Base-by-base conservation (phyloP, 805 yeast species). In the Cyberlindnera mrakii region DNA sequence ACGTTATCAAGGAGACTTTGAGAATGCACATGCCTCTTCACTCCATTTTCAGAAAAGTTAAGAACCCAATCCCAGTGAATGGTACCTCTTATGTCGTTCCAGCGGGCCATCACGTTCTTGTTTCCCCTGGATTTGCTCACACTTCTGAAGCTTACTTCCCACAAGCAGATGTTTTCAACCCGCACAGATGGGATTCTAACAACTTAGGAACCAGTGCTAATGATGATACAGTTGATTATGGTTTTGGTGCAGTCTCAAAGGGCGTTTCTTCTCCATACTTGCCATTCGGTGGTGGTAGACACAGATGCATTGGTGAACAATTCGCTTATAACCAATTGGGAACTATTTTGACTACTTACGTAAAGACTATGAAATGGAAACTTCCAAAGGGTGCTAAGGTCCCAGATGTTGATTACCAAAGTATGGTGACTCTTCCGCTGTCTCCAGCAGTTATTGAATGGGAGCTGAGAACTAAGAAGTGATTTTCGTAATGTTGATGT, bases 251-350 rank as follows among this genome's bases (percentile, higher is more conserved):
- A 47, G 86, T 93, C 50, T 81, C 96, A 37, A 93, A 93, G 70
- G 99, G 98, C 68, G 98, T 91, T 41, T 72, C 86, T 27, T 87
- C 96, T 35, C 96, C 98, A 46, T 93, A 88, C 68, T 78, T 93
- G 63, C 99, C 99, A 43, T 93, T 93, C 59, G 99, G 99, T 55
- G 99, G 98, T 66, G 99, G 99, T 54, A 85, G 99, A 75, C 99
- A 93, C 66, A 85, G 99, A 71, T 93, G 99, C 70, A 91, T 93
- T 59, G 99, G 99, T 63, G 99, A 93, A 68, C 98, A 91, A 64
- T 93, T 93, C 69, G 99, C 99, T 20, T 87, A 82, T 65, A 80
- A 83, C 53, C 99, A 93, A 72, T 76, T 93, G 52, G 96, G 96
- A 39, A 81, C 93, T 39, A 72, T 93, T 47, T 70, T 93, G 59